Evolutionary conservation across 2,329 filamentous ascomycete genomes (phyloP), one percentile per base, ranked within the genome.

Genomic region (Teratosphaeria destructans): DNA sequence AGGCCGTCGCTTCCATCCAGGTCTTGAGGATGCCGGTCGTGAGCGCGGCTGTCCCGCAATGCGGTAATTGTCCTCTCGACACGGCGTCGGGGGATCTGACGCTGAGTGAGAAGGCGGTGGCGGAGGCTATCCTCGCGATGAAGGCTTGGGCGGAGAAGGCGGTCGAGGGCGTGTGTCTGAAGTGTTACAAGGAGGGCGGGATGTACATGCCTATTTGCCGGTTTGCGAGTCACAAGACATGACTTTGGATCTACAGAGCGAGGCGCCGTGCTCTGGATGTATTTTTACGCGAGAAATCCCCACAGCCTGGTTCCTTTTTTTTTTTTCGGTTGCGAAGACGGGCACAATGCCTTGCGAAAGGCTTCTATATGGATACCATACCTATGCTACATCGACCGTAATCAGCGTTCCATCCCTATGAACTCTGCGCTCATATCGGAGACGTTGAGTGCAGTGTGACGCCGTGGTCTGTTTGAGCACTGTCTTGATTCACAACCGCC

Each of bases 391-490:
- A 57, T 65, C 62, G 27, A 77, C 71, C 37, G 71, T 76, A n/a
- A 78, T 62, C 67, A 78, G 62, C 69, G 74, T 72, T 5, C 76
- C 76, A 67, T 77, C 75, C n/a, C 69, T 66, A 16, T 74, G 56
- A 2, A 74, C 63, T 54, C 73, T 73, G 2, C 78, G 77, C 43
- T 75, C 69, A 0, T 32, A 5, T 7, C 3, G 29, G 1, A 32
- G 29, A 32, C 29, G 29, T 32, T 32, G 4, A 5, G 4, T 4
- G 23, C 29, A 14, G 19, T 32, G 52, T 53, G 5, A 12, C 7
- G 29, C 10, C 19, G 29, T 53, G 3, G 23, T 23, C 23, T 23
- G 23, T 23, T 23, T 23, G 23, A 54, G 12, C 34, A 37, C 14
- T 54, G 7, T 10, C 23, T 23, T 2, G 23, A 23, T 23, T 2